phyloP scores from a whole-genome alignment of 768 basidiomycete species.

The Neoboletus magnificus region DNA sequence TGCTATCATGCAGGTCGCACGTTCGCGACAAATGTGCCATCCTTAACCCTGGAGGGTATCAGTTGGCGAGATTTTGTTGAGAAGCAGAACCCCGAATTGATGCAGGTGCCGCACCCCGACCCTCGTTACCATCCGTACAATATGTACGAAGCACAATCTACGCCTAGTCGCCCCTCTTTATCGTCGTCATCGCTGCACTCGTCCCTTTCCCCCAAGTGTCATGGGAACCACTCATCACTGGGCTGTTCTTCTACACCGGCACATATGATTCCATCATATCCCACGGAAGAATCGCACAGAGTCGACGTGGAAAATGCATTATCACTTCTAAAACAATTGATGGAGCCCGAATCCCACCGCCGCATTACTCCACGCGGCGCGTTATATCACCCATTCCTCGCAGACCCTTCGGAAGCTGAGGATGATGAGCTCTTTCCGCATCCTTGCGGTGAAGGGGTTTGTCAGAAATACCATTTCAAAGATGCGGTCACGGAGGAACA shows the following conservation, averaged over 20 bases:
- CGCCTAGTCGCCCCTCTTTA: conserved; percentile 22
- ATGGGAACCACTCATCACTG: conserved; percentile 16
- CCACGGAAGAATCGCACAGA: conserved; percentile 40
- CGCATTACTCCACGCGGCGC: conserved; percentile 75
- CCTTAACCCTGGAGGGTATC: conserved; percentile 61
- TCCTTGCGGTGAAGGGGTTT: conserved; percentile 64
- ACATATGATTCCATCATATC: conserved; percentile 13
- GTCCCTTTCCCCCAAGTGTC: conserved; percentile 19
- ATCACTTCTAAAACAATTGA: conserved; percentile 66
- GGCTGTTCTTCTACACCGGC: conserved; percentile 23
- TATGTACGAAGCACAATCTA: conserved; percentile 25
- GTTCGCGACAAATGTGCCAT: conserved; percentile 87
- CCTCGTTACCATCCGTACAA: conserved; percentile 54
- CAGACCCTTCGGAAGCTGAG: conserved; percentile 41
- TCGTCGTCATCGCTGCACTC: conserved; percentile 36
- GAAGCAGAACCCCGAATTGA: conserved; percentile 69
- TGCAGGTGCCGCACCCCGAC: conserved; percentile 49
- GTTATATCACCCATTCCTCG: conserved; percentile 77
- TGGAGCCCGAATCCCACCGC: conserved; percentile 75
- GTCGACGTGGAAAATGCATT: conserved; percentile 64
- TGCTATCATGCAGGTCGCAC: conserved; percentile 62
- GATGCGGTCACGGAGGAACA: conserved; percentile 59
- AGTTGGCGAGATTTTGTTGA: conserved; percentile 75
- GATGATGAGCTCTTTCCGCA: conserved; percentile 73
- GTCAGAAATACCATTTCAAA: conserved; percentile 55